Evolutionary conservation across 1,284 basidiomycete species (phyloP), one percentile per base, ranked within the genome.

Genomic region (Cutaneotrichosporon spelunceum): DNA sequence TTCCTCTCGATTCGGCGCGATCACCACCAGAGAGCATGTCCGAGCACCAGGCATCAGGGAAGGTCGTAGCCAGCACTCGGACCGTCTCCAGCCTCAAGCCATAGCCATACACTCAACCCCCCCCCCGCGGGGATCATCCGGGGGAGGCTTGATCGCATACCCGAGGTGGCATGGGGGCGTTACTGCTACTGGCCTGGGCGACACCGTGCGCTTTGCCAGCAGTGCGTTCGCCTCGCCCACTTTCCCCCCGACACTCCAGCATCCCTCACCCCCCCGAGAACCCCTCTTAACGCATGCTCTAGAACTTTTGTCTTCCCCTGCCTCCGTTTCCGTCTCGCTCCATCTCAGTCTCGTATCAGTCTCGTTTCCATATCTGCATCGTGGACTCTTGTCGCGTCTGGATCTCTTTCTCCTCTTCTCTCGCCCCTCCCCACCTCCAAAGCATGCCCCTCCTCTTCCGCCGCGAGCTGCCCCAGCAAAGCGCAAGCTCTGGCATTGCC

Each of bases 381-480:
- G n/a, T 42, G 21, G 33, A 27, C 34, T 21, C 23, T n/a, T 16
- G 16, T 42, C 39, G 19, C 39, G 19, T 42, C 39, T n/a, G 39
- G n/a, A n/a, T 42, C n/a, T 6, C 19, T 2, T 19, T 47, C 45
- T 10, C 23, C 9, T 24, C 14, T 24, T 16, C 45, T 8, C 24
- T 11, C 45, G 4, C 11, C 24, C 13, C 45, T 23, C 6, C 44
- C 1, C 36, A 39, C 44, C 44, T 21, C 23, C 49, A 16, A 14
- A 52, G 30, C 9, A 53, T 53, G 52, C 52, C 52, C 13, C 52
- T 39, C 33, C 52, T 13, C 10, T 53, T 53, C 34, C 52, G 52
- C 27, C 52, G 52, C 34, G 52, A 53, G 33, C 33, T 53, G 34
- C 52, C 52, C 14, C 21, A 34, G 13, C 52, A 53, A 14, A 23